Evolutionary conservation across 495 filamentous ascomycete species (phyloP).

Genomic region (Apiosordaria backusii): DNA sequence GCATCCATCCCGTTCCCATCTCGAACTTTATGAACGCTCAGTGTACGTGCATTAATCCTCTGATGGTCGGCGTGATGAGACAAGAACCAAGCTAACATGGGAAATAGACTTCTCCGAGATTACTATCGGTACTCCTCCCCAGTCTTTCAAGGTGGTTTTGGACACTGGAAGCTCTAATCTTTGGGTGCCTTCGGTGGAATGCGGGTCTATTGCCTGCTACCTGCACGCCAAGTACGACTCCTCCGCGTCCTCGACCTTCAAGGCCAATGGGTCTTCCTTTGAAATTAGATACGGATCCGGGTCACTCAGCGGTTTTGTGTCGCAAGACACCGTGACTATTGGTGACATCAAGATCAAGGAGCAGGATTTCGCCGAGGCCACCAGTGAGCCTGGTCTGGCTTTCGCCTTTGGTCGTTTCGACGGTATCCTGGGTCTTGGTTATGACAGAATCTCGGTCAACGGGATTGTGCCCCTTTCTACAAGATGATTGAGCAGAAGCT

Average conservation of each 20-base stretch:
- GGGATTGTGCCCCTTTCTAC: conserved; percentile 91
- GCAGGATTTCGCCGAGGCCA: conserved; percentile 95
- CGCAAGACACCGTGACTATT: conserved; percentile 77
- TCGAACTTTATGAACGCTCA: conserved; percentile 99
- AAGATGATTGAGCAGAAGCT: conserved; percentile 85
- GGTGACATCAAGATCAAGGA: conserved; percentile 83
- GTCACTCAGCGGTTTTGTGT: conserved; percentile 89
- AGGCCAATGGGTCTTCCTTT: conserved; percentile 87
- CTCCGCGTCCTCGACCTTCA: conserved; percentile 83
- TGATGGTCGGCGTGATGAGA: not conserved
- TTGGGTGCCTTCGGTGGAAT: conserved; percentile 91
- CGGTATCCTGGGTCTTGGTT: conserved; percentile 94
- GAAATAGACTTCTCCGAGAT: conserved; percentile 92
- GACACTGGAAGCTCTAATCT: conserved; percentile 99
- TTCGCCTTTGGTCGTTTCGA: conserved; percentile 99
- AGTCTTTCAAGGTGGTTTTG: conserved; percentile 96
- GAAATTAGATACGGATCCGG: conserved; percentile 96
- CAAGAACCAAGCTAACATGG: not conserved
- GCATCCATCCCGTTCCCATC: conserved; percentile 79
- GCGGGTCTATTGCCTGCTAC: conserved; percentile 96
- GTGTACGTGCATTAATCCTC: conserved; percentile 57
- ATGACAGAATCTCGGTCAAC: conserved; percentile 94
- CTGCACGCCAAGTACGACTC: conserved; percentile 96
- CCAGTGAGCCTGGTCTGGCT: conserved; percentile 86
- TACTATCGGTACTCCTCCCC: conserved; percentile 83